Evolutionary conservation across 2,329 filamentous ascomycete species (phyloP).

Genomic region (Colletotrichum incanum): DNA sequence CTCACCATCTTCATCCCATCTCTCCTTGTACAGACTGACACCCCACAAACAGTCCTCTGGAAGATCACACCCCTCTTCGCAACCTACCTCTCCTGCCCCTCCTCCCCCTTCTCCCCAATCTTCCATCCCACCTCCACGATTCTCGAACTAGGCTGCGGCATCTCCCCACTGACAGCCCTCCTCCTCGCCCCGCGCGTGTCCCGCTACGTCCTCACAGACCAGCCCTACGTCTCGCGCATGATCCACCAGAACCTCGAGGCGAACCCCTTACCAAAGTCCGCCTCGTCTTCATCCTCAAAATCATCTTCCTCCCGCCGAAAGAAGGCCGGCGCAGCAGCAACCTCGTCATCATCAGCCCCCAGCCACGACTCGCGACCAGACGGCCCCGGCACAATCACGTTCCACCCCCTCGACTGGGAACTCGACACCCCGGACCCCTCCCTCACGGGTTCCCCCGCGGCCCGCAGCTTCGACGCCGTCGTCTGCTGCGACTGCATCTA

Average conservation of each 20-base stretch:
- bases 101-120: slow-evolving; percentile 73
- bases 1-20: slow-evolving; percentile 24
- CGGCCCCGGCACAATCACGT: slow-evolving; percentile 62
- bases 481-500: slow-evolving; percentile 96
- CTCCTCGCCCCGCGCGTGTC: slow-evolving; percentile 73
- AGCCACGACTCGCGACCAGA: neutral
- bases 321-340: slow-evolving; percentile 36
- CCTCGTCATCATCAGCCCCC: neutral
- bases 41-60: slow-evolving; percentile 79
- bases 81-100: slow-evolving; percentile 78
- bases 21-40: slow-evolving; percentile 10
- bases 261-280: slow-evolving; percentile 60
- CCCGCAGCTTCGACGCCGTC: slow-evolving; percentile 77
- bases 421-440: slow-evolving; percentile 66
- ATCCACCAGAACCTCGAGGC: slow-evolving; percentile 82
- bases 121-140: slow-evolving; percentile 71
- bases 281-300: slow-evolving; percentile 28
- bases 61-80: slow-evolving; percentile 89
- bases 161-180: slow-evolving; percentile 84
- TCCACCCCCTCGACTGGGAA: slow-evolving; percentile 88
- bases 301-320: slow-evolving; percentile 30
- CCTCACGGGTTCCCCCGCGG: slow-evolving; percentile 55
- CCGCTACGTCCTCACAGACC: slow-evolving; percentile 87
- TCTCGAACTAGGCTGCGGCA: slow-evolving; percentile 90
- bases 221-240: slow-evolving; percentile 84